These are phyloP conservation scores for Geotrichum europaeum DNA, from an alignment of 1,139 yeast genomes.

Conservation along the genomic window DNA sequence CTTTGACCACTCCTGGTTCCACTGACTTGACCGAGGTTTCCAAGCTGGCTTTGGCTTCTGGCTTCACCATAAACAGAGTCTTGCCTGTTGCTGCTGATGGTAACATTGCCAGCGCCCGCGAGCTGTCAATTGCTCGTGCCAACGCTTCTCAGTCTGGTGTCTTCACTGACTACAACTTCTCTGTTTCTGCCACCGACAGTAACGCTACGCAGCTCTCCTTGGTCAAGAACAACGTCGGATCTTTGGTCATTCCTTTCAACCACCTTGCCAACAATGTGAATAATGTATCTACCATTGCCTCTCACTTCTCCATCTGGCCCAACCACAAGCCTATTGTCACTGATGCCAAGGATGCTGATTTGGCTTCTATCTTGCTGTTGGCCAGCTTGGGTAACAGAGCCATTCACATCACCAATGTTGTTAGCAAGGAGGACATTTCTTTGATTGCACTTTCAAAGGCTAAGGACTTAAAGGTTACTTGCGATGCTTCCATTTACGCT, in stretches of 20 bases:
- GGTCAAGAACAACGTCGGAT: conserved; percentile 64
- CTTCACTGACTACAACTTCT: conserved; percentile 74
- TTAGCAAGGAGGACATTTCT: conserved; percentile 73
- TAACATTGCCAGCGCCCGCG: conserved; percentile 55
- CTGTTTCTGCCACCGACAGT: conserved; percentile 74
- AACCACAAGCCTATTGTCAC: conserved; percentile 76
- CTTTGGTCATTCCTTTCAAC: conserved; percentile 75
- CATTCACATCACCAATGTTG: conserved; percentile 84
- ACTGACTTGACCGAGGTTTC: conserved; percentile 58
- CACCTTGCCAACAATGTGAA: conserved; percentile 54
- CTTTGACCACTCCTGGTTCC: conserved; percentile 46
- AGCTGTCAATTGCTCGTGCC: conserved; percentile 52
- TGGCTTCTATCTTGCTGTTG: conserved; percentile 83
- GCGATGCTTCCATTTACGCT: conserved; percentile 81
- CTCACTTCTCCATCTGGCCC: conserved; percentile 84
- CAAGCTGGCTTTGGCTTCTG: conserved; percentile 70
- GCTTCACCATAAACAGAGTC: conserved; percentile 81
- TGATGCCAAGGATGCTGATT: conserved; percentile 85
- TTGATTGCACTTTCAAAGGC: conserved; percentile 81
- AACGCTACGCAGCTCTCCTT: conserved; percentile 60
- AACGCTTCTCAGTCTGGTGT: conserved; percentile 43
- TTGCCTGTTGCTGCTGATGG: conserved; percentile 68
- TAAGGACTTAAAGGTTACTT: conserved; percentile 74
- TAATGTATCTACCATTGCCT: conserved; percentile 69
- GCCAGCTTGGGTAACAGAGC: conserved; percentile 84